Base-by-base conservation (phyloP, 371 early-diverging fungal species). In the Saksenaea vasiformis region DNA sequence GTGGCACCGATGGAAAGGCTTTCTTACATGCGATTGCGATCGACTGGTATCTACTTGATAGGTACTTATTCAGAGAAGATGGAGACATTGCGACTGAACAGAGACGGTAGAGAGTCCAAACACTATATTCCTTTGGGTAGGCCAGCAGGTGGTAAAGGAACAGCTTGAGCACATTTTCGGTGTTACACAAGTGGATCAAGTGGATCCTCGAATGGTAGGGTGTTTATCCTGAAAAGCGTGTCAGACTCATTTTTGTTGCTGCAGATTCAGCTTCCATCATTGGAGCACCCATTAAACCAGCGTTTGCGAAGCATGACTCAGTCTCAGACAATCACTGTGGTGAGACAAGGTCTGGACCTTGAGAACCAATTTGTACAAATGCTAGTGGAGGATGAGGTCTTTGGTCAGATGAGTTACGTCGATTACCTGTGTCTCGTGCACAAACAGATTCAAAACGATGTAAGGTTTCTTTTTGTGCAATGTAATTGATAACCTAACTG, bases 371-470 rank as follows among this genome's bases (percentile, higher is more conserved):
- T 93, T 60, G 72, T 76, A 36, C 81, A 80, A 22, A 71, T 81
- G 36, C 64, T 95, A 60, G 76, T 87, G 13, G 95, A 96, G 70
- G 96, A 94, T 70, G 91, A 91, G 71, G 90, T 90, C 55, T 87
- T 85, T 58, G 93, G 90, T 44, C 88, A 87, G 55, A 85, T 92
- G 91, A 89, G 86, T 36, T 98, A 98, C 77, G 94, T 97, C 9
- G 98, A 98, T 70, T 97, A 90, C 68, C 77, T 98, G 24, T 93
- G 93, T 62, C 74, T 84, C 44, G 87, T 96, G 56, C 98, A 98
- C 74, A 85, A 91, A 67, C 91, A 90, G 74, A 92, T 93, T 59
- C 93, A 93, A 72, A 81, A 67, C 22, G 93, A 93, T 79, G 85
- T 88, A 78, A 76, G 47, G n/a, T 9, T 36, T 28, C 9, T 56